A percentile compares a stretch with the other conserved stretches of the same genome.
Conservation (phyloP, 495 filamentous ascomycete species). For the Aspergillus ostianus region DNA sequence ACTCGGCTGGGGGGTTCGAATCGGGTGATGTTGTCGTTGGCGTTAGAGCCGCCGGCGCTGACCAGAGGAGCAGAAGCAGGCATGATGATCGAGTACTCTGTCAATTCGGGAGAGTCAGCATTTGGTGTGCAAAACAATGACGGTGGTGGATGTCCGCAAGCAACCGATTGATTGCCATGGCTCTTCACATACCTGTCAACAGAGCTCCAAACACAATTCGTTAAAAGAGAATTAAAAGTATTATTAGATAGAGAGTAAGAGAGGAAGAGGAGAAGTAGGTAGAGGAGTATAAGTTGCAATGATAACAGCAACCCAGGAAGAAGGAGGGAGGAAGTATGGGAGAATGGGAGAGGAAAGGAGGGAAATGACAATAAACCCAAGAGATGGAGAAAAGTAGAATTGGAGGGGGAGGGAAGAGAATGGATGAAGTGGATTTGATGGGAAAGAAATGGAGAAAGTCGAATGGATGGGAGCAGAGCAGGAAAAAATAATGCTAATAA, state of each 20-base stretch:
- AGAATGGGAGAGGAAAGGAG: constrained; percentile 2
- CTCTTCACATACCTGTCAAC: constrained; percentile 23
- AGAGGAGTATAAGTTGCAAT: constrained; percentile 1
- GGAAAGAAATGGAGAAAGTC: constrained; percentile 23
- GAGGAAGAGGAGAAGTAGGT: constrained; percentile 10
- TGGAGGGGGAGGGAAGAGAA: constrained; percentile 17
- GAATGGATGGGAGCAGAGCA: constrained; percentile 6
- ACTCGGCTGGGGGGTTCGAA: constrained; percentile 92
- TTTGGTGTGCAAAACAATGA: not conserved
- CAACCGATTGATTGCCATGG: not conserved
- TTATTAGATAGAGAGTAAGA: not conserved
- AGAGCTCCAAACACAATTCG: constrained; percentile 11
- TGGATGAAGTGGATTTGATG: constrained; percentile 18
- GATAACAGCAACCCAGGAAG: not conserved
- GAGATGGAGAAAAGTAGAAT: constrained; percentile 19
- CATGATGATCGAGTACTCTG: constrained; percentile 40
- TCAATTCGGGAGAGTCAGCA: constrained; percentile 5
- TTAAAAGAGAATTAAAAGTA: constrained; percentile 1
- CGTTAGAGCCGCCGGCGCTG: constrained; percentile 52
- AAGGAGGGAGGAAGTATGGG: constrained; percentile 5
- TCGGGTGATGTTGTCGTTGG: constrained; percentile 97
- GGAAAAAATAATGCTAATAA: too few species aligned
- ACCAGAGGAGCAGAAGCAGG: constrained; percentile 43
- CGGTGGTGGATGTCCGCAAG: not conserved
- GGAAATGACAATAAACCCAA: constrained; percentile 7